Percentiles rank a stretch among this genome's conserved stretches.
Conservation (phyloP, 1,139 yeast genomes). For the Taphrina wiesneri region DNA sequence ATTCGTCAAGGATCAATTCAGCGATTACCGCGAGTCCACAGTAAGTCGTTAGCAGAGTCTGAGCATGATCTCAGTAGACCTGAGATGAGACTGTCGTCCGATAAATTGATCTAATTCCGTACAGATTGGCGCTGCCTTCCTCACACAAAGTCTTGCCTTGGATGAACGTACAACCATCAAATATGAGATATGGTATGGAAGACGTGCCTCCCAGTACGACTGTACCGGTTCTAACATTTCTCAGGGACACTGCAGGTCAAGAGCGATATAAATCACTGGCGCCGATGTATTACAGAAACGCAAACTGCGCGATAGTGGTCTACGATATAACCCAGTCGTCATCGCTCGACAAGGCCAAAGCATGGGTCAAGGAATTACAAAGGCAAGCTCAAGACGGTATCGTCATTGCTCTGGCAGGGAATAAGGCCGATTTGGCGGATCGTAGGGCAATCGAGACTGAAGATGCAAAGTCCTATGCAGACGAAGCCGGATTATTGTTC, state of each 20-base stretch:
- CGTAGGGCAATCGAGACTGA: conserved; percentile 58
- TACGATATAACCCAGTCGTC: conserved; percentile 64
- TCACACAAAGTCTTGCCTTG: conserved; percentile 80
- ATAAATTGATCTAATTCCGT: conserved; percentile 51
- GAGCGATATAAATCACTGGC: conserved; percentile 86
- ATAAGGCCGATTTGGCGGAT: conserved; percentile 68
- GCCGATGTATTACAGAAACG: conserved; percentile 87
- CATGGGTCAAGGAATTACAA: conserved; percentile 94
- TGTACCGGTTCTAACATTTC: background rate
- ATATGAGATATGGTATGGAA: conserved; percentile 51
- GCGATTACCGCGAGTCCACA: conserved; percentile 90
- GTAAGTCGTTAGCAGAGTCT: conserved; percentile 46
- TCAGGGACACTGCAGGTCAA: conserved; percentile 92
- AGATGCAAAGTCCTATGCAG: conserved; percentile 60
- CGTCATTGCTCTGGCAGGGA: conserved; percentile 82
- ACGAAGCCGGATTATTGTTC: conserved; percentile 75
- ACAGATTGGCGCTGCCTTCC: conserved; percentile 67
- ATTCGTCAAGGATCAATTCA: conserved; percentile 91
- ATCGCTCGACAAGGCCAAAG: conserved; percentile 83
- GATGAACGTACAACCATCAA: conserved; percentile 56
- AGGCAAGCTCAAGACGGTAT: conserved; percentile 84
- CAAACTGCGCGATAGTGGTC: conserved; percentile 86
- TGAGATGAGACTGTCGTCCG: background rate
- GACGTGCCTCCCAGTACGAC: background rate
- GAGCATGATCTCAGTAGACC: background rate